A percentile compares a stretch with the other conserved stretches of the same genome.
Evolutionary conservation across 2,329 filamentous ascomycete genomes (phyloP).

Genomic region (Stagonosporopsis rhizophila): DNA sequence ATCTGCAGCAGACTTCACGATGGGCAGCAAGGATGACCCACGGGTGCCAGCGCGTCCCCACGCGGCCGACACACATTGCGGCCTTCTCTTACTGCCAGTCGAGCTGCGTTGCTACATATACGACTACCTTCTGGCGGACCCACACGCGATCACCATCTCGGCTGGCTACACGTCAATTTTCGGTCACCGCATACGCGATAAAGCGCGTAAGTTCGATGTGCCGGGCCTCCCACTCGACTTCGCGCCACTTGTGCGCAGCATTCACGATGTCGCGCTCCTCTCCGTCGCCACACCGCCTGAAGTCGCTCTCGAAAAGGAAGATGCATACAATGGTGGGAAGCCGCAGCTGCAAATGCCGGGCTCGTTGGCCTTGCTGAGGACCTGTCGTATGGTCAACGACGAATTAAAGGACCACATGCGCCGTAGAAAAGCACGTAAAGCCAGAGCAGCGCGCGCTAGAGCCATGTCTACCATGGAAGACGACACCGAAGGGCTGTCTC

Average conservation of each 20-base stretch:
- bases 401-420: constrained; percentile 47
- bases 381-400: constrained; percentile 44
- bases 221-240: constrained; percentile 49
- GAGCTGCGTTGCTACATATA: constrained; percentile 55
- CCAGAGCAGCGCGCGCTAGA: constrained; percentile 19
- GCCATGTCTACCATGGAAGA: background rate
- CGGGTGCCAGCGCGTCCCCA: constrained; percentile 8
- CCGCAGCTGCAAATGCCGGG: constrained; percentile 29
- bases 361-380: constrained; percentile 36
- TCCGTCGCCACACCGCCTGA: constrained; percentile 36
- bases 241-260: constrained; percentile 42
- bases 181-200: constrained; percentile 37
- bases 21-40: constrained; percentile 15
- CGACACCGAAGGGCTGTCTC: constrained; percentile 43
- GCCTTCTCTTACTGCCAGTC: constrained; percentile 42
- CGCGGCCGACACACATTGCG: constrained; percentile 15
- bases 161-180: constrained; percentile 44
- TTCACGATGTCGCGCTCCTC: constrained; percentile 46
- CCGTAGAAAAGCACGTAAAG: constrained; percentile 24
- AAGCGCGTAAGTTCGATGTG: constrained; percentile 32
- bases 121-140: constrained; percentile 48
- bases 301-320: constrained; percentile 22
- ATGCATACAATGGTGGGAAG: constrained; percentile 14
- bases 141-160: constrained; percentile 49
- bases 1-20: constrained; percentile 3